Base-by-base conservation (phyloP, 2,329 filamentous ascomycete genomes). In the Penicillium sp. region DNA sequence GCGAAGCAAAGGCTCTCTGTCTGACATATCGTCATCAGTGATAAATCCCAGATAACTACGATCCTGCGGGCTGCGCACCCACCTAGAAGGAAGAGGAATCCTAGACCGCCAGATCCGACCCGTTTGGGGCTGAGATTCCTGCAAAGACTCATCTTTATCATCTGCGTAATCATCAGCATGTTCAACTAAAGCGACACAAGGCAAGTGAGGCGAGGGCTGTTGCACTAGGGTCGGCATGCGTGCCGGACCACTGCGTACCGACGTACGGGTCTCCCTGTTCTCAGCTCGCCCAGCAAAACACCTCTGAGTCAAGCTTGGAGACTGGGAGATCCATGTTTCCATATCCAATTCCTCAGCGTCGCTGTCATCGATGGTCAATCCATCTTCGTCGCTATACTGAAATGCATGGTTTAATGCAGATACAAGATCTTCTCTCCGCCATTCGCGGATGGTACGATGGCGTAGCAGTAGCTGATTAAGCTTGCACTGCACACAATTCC, bases 401-500 rank as follows among this genome's bases (percentile, higher is more conserved):
- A 35, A 18, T n/a, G 29, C 38, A 18, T 18, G 16, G 31, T 42
- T 26, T 18, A 51, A 10, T 18, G 29, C 49, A 8, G 39, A n/a
- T 16, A 26, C 9, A 29, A 26, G 13, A 26, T 24, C 10, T n/a
- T 26, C 29, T 18, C 29, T 37, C n/a, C 24, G 18, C 45, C 20
- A 16, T 26, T 20, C 48, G n/a, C 38, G 52, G 11, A 24, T 8
- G 24, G 18, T 13, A 26, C 22, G n/a, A 4, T 31, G 22, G 18
- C 38, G 45, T 16, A 16, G n/a, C 13, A 18, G 5, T 5, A 37
- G 22, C 16, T 13, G 14, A 8, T 50, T 1, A 14, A 42, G 5
- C 10, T 24, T 50, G 38, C 52, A 55, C 31, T 50, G 22, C 6
- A n/a, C 18, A 51, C 66, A 66, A 20, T 18, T 42, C 5, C 64